Evolutionary conservation across 805 yeast species (phyloP), one percentile per base, ranked within the genome.

Genomic region (Tetrapisispora namnaoensis): DNA sequence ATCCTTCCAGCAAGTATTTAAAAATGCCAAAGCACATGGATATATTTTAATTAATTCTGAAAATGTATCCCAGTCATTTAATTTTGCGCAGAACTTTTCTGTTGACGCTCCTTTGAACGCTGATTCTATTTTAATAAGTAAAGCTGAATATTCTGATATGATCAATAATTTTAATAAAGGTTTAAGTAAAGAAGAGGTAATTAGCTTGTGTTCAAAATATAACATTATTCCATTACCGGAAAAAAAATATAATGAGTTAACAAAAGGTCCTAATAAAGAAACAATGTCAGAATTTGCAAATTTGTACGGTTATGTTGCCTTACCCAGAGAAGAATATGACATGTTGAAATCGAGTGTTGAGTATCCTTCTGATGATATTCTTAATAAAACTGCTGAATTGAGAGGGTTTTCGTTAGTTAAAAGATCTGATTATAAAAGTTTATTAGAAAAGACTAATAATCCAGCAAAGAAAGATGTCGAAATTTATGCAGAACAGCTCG

Each of bases 401-500:
- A 55, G 55, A 16, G 49, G 53, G 17, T 48, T 44, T 16, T 49
- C 53, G 14, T 42, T 59, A 28, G 48, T 53, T 7, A 49, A 46
- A 27, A 37, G 18, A 5, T 11, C 42, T 10, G 48, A 49, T 6
- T 51, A 47, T 24, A 42, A 49, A 24, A 46, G 41, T n/a, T 24
- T 58, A 9, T 40, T 46, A 13, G 34, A 22, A 2, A 44, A 48
- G 16, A 35, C 44, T 3, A 28, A 50, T 46, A 28, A 41, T 55
- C 36, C 51, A 18, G 34, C 57, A 1, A 49, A 49, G 40, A 55
- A 51, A 21, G 52, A 50, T 16, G n/a, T 60, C 14, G 51, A 51
- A 44, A 66, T 57, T 22, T 59, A 68, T 30, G 68, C 67, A 2
- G 64, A 55, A 46, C 54, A 66, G 4, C 49, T 67, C 18, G 69